Evolutionary conservation across 2,329 filamentous ascomycete genomes (phyloP).

Genomic region (Conoideocrella luteorostrata): DNA sequence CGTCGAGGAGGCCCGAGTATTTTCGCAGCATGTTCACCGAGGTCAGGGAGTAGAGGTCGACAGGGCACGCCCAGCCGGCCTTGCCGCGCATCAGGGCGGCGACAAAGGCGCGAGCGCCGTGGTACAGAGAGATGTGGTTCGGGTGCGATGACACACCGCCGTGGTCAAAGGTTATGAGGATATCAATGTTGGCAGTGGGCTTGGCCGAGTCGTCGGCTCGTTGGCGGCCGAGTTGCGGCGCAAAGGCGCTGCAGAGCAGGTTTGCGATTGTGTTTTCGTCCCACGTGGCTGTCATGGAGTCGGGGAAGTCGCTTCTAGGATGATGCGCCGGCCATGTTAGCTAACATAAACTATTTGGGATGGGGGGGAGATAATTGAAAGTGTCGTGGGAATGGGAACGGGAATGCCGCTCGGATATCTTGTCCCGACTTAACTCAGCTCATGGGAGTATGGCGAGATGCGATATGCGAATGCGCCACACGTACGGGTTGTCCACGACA

Average conservation of each 20-base stretch:
- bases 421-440: too few species aligned
- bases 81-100: too few species aligned
- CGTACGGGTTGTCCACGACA: constrained; percentile 71
- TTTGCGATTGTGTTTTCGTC: constrained; percentile 61
- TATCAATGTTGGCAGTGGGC: constrained; percentile 59
- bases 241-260: constrained; percentile 68
- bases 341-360: background rate
- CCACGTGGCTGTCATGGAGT: constrained; percentile 83
- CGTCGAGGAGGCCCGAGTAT: constrained; percentile 72
- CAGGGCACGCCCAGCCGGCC: constrained; percentile 63
- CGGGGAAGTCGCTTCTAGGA: constrained; percentile 61
- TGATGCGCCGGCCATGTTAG: too few species aligned
- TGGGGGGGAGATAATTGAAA: too few species aligned
- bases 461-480: constrained; percentile 14
- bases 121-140: constrained; percentile 86
- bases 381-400: too few species aligned
- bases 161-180: constrained; percentile 85
- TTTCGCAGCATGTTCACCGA: constrained; percentile 70
- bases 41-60: constrained; percentile 80
- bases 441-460: too few species aligned
- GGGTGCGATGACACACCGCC: constrained; percentile 79
- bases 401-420: too few species aligned
- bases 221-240: constrained; percentile 49
- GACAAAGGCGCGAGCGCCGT: constrained; percentile 72
- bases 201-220: constrained; percentile 24